Evolutionary conservation across 2,329 filamentous ascomycete genomes (phyloP).

Genomic region (Hymenoscyphus albidus): DNA sequence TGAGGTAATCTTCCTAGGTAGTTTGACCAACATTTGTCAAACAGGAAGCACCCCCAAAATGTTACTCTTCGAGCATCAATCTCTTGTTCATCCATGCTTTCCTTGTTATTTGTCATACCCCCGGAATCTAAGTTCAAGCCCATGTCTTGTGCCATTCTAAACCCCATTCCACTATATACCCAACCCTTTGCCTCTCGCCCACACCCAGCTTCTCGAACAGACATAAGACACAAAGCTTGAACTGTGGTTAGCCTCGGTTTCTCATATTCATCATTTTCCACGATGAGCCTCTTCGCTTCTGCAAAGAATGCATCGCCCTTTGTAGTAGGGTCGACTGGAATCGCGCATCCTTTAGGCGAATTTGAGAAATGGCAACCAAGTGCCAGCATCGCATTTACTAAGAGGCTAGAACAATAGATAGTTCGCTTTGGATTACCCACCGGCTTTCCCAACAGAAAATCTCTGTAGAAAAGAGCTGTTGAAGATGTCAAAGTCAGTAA

Average conservation of each 20-base stretch:
- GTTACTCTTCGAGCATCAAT: constrained; percentile 86
- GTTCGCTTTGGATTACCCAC: constrained; percentile 50
- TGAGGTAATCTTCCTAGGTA: constrained; percentile 91
- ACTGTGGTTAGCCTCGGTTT: constrained; percentile 85
- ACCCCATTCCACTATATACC: constrained; percentile 98
- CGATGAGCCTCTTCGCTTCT: constrained; percentile 83
- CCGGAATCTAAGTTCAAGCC: constrained; percentile 82
- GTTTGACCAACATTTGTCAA: constrained; percentile 99
- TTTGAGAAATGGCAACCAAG: constrained; percentile 91
- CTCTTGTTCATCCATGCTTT: constrained; percentile 70
- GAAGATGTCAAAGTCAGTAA: too few species aligned
- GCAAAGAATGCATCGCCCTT: constrained; percentile 96
- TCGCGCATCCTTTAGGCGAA: constrained; percentile 65
- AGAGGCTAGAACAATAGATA: constrained; percentile 78
- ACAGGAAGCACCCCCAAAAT: constrained; percentile 97
- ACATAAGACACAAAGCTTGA: constrained; percentile 92
- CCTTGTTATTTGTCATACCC: constrained; percentile 57
- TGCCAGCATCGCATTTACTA: constrained; percentile 92
- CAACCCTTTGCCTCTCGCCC: constrained; percentile 92
- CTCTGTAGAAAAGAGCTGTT: constrained; percentile 67
- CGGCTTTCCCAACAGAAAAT: constrained; percentile 71
- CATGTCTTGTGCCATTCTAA: constrained; percentile 93
- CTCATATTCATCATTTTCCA: constrained; percentile 91
- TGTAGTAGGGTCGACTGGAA: constrained; percentile 71
- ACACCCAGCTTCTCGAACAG: constrained; percentile 90